Base-by-base conservation (phyloP, 805 yeast genomes). In the Vanderwaltozyma verrucispora region DNA sequence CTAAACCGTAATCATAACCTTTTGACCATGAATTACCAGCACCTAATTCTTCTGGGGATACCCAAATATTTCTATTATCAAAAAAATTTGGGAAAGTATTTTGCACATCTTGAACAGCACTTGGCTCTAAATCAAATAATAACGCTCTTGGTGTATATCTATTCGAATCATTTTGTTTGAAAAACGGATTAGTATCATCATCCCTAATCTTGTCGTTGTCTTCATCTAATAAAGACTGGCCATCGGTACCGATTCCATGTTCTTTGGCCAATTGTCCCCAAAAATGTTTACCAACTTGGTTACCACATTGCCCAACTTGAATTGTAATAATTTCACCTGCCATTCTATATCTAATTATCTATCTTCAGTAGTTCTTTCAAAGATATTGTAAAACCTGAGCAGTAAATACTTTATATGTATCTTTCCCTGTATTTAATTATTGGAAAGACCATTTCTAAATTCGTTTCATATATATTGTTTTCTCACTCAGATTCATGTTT, bases 21-120 rank as follows among this genome's bases (percentile, higher is more conserved):
- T 77, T 79, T 1, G 87, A 83, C 96, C 97, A 92, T 45, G 86
- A 86, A 59, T 92, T 92, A 15, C 95, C 98, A 0, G 98, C 97
- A 4, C 97, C 96, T 16, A 79, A 72, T 4, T 95, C 96, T 14
- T 76, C 76, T n/a, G 77, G 70, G 20, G 89, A 75, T 18, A 83
- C 64, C 62, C 83, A 88, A 5, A 84, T 62, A 53, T 85, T 87
- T 47, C 94, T 72, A 0, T 94, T 86, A 52, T 88, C 83, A 63
- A 85, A 84, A 64, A 92, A 68, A 23, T 76, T 74, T 6, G 74
- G 69, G 26, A 69, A 71, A 16, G 62, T 51, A 42, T 66, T 65
- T 32, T 68, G 63, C 27, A 84, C 75, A 42, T 78, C 77, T 41
- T 74, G 70, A 24, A 92, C 73, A 2, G 88, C 96, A 13, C 89